These are phyloP conservation scores for Jackrogersella multiformis DNA, from an alignment of 495 filamentous ascomycete genomes.

Conservation along the genomic window DNA sequence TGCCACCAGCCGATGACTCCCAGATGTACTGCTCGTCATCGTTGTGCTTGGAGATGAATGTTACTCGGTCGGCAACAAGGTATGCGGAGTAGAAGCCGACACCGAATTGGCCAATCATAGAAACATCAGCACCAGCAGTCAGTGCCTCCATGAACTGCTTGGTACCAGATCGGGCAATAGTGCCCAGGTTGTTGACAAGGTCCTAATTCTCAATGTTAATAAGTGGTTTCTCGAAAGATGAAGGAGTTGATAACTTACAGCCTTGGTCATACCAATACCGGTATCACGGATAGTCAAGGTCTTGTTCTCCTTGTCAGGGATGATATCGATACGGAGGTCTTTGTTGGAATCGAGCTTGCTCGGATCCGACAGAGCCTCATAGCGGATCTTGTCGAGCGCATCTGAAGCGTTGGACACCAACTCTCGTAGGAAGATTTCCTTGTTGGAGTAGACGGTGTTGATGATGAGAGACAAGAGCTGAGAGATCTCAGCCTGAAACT, in stretches of 20 bases:
- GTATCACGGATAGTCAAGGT: slow-evolving; percentile 96
- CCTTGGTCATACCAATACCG: slow-evolving; percentile 99
- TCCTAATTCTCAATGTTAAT: slow-evolving; percentile 62
- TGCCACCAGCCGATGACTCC: slow-evolving; percentile 97
- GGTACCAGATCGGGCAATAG: slow-evolving; percentile 97
- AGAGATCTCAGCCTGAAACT: slow-evolving; percentile 99
- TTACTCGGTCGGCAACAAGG: slow-evolving; percentile 96
- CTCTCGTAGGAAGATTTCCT: slow-evolving; percentile 99
- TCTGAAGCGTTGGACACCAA: slow-evolving; percentile 97
- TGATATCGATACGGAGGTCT: slow-evolving; percentile 97
- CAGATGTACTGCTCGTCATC: slow-evolving; percentile 99
- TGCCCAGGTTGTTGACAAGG: slow-evolving; percentile 99
- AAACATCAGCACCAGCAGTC: slow-evolving; percentile 97
- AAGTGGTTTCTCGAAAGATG: neutral
- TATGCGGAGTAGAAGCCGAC: slow-evolving; percentile 99
- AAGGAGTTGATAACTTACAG: slow-evolving; percentile 67
- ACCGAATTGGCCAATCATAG: slow-evolving; percentile 99
- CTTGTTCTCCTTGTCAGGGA: slow-evolving; percentile 95
- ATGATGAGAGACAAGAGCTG: slow-evolving; percentile 99
- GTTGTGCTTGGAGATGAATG: slow-evolving; percentile 96
- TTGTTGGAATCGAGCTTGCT: slow-evolving; percentile 95
- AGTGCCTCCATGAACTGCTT: slow-evolving; percentile 99
- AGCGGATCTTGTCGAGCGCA: slow-evolving; percentile 99
- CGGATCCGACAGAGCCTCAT: slow-evolving; percentile 95
- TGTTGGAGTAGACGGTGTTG: slow-evolving; percentile 99